Evolutionary conservation across 305 asterid genomes (phyloP), one percentile per base, ranked within the genome.

Genomic region (Fraxinus sp.): DNA sequence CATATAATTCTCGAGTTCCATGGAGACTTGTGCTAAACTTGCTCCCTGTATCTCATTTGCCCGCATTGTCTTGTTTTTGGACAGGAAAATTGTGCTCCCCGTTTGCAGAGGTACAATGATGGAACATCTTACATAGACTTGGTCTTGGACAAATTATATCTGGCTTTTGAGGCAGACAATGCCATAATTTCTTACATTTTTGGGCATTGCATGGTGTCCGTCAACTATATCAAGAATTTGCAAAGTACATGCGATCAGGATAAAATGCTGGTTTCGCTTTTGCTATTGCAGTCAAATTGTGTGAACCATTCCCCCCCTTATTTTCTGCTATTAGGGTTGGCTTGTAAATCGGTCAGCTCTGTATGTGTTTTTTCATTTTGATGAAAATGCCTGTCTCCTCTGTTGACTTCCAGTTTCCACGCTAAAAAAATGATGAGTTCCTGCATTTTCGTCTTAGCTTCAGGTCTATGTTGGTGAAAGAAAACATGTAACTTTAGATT

Each of bases 161-260:
- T 14, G 22, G 76, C 41, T 30, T 71, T 5, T 32, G 76, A 14
- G 76, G 24, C 41, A 16, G 76, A 71, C 41, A 70, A 70, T 71
- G 76, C 43, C 76, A 30, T 2, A 71, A 14, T 71, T 71, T 71
- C 76, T 71, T 71, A 71, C 41, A 30, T 71, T 71, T 32, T 30
- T 14, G 76, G 76, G 76, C 76, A 71, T 71, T 71, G 43, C 76
- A 24, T 22, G 18, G 73, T 64, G 70, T 59, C 76, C 11, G 32
- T 71, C 36, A 32, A 26, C 8, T 68, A 11, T 28, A 26, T 68
- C 37, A 68, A 68, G 75, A 28, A 68, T 11, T 68, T 68, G 37
- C 37, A 16, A 68, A 68, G 43, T 71, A 32, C 20, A 71, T 16
- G 24, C 33, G 76, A 71, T 32, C 24, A 22, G 24, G 41, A 71